Conservation (phyloP, 1,139 yeast species). For the Lodderomyces jiufengensis region DNA sequence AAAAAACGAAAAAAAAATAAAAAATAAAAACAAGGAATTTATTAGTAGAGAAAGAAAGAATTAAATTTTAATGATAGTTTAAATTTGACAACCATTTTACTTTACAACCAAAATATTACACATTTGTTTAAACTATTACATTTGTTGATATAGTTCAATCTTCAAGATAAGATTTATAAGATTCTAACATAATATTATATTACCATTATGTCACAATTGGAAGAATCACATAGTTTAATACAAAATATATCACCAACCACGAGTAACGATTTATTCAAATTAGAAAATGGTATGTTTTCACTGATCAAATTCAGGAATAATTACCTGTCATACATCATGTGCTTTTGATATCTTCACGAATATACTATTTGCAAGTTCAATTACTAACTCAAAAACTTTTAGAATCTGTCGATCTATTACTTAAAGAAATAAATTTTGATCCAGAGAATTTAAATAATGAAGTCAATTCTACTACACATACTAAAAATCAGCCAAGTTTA, state of each 20-base stretch:
- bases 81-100: neutral
- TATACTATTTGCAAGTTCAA: neutral
- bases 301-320: no score
- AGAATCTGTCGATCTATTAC: conserved; percentile 28
- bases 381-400: neutral
- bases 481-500: conserved; percentile 4
- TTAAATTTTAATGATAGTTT: neutral
- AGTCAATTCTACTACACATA: neutral
- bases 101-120: neutral
- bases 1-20: neutral
- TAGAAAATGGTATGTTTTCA: conserved; percentile 28
- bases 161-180: no score
- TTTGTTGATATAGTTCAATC: no score
- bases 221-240: conserved; percentile 12
- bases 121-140: neutral
- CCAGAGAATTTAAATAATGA: conserved; percentile 7
- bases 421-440: conserved; percentile 24
- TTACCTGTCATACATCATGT: no score
- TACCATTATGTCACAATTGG: conserved; percentile 4
- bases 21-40: neutral
- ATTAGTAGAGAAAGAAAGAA: neutral
- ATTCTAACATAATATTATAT: neutral
- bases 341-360: no score
- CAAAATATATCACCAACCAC: conserved; percentile 10
- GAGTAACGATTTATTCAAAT: conserved; percentile 20